Conservation (phyloP, 805 yeast genomes). For the Barnettozyma siamensis region DNA sequence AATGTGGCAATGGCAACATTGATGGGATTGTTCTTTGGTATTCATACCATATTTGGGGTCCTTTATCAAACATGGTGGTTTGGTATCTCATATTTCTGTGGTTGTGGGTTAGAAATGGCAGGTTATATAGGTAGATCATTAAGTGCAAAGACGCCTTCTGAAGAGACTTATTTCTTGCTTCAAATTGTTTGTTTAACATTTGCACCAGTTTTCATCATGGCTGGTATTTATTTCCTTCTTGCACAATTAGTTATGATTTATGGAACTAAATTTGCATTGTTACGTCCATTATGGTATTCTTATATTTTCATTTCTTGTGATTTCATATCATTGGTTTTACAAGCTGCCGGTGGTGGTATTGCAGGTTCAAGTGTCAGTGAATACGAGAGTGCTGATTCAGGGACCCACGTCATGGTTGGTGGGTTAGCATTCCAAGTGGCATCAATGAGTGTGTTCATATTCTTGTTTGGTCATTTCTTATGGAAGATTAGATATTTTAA, state of each 20-base stretch:
- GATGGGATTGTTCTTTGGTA: slow-evolving; percentile 41
- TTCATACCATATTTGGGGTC: slow-evolving; percentile 39
- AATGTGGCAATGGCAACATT: slow-evolving; percentile 52
- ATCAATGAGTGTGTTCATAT: slow-evolving; percentile 57
- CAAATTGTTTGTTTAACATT: slow-evolving; percentile 68
- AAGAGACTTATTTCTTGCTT: slow-evolving; percentile 42
- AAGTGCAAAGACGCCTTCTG: slow-evolving; percentile 33
- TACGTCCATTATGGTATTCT: slow-evolving; percentile 56
- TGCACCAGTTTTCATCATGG: slow-evolving; percentile 83
- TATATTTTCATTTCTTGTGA: slow-evolving; percentile 64
- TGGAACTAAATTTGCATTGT: slow-evolving; percentile 46
- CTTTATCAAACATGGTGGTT: slow-evolving; percentile 61
- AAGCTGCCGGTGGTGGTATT: slow-evolving; percentile 61
- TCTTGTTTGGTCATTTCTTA: slow-evolving; percentile 43
- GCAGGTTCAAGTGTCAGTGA: slow-evolving; percentile 35
- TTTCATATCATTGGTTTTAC: slow-evolving; percentile 55
- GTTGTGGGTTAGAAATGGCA: slow-evolving; percentile 52
- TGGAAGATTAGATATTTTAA: slow-evolving; percentile 30
- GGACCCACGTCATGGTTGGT: slow-evolving; percentile 68
- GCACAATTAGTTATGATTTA: slow-evolving; percentile 62
- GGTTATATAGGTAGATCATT: slow-evolving; percentile 63
- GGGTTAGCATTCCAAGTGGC: slow-evolving; percentile 76
- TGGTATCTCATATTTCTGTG: slow-evolving; percentile 48
- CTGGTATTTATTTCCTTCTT: slow-evolving; percentile 68
- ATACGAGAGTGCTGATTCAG: slow-evolving; percentile 31